Percentiles rank a stretch among this genome's conserved stretches.
These are phyloP conservation scores for Haplographium delicatum DNA, from an alignment of 495 filamentous ascomycete species.

Conservation along the genomic window DNA sequence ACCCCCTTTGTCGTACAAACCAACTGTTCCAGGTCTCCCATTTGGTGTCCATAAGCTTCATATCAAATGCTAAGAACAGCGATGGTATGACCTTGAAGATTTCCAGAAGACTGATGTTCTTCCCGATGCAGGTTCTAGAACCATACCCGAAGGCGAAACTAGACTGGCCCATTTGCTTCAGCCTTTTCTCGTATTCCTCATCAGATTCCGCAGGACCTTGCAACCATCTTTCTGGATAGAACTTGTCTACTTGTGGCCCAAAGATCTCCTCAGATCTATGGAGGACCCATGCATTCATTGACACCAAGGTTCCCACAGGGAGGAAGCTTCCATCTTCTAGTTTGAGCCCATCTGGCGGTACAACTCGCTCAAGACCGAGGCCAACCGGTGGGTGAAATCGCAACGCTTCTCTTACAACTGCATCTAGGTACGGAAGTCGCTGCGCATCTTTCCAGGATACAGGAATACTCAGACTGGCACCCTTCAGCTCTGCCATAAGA, in stretches of 20 bases:
- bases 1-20: slow-evolving; percentile 33
- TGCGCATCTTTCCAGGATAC: neutral
- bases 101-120: slow-evolving; percentile 36
- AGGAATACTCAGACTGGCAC: slow-evolving; percentile 15
- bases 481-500: neutral
- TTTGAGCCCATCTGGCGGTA: slow-evolving; percentile 48
- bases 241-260: slow-evolving; percentile 45
- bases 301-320: slow-evolving; percentile 44
- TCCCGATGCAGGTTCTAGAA: slow-evolving; percentile 35
- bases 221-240: slow-evolving; percentile 52
- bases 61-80: slow-evolving; percentile 29
- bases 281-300: slow-evolving; percentile 49
- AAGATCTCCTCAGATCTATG: slow-evolving; percentile 45
- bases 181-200: slow-evolving; percentile 26
- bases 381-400: slow-evolving; percentile 60
- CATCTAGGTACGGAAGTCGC: slow-evolving; percentile 54
- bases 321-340: slow-evolving; percentile 41
- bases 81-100: slow-evolving; percentile 40
- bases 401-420: slow-evolving; percentile 65
- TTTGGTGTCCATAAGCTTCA: slow-evolving; percentile 28
- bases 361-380: slow-evolving; percentile 58
- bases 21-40: slow-evolving; percentile 34
- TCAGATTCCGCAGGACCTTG: slow-evolving; percentile 26
- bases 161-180: slow-evolving; percentile 25
- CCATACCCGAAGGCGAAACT: slow-evolving; percentile 39